phyloP scores from a whole-genome alignment of 805 yeast genomes.

The Metschnikowia similis region DNA sequence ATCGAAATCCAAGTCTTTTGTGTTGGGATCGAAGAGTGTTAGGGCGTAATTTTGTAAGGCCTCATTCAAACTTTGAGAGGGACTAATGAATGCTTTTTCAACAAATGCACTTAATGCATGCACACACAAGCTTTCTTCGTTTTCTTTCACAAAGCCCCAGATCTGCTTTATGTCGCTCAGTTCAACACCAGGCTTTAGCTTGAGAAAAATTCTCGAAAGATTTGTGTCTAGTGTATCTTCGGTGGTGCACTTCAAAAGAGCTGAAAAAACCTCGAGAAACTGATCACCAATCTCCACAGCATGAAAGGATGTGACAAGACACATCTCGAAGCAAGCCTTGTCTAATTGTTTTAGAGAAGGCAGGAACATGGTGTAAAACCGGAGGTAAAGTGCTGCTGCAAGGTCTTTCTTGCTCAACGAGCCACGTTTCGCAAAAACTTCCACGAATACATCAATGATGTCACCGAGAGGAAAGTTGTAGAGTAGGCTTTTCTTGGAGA shows the following conservation, averaged over 20 bases:
- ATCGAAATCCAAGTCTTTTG: not conserved
- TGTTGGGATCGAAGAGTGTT: not conserved
- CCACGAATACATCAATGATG: conserved; percentile 19
- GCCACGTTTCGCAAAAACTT: conserved; percentile 7
- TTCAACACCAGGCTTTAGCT: not conserved
- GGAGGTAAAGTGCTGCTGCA: conserved; percentile 41
- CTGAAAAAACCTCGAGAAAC: not conserved
- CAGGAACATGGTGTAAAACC: conserved; percentile 42
- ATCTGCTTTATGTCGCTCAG: not conserved
- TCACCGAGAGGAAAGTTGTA: conserved; percentile 55
- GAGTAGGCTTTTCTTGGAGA: conserved; percentile 39
- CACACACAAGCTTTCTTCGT: not conserved
- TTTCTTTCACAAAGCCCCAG: not conserved
- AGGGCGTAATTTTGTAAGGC: not conserved
- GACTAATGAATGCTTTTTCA: not conserved
- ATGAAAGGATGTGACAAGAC: conserved; percentile 29
- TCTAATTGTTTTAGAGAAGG: conserved; percentile 46
- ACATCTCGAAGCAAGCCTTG: conserved; percentile 40
- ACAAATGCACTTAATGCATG: not conserved
- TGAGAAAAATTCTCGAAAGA: not conserved
- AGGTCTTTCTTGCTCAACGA: conserved; percentile 12
- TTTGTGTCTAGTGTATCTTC: not conserved
- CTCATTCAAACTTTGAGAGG: not conserved
- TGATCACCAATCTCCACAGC: conserved; percentile 1
- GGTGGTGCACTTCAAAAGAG: not conserved